Evolutionary conservation across 2,329 filamentous ascomycete species (phyloP).

Genomic region (Aspergillus viridinutans): DNA sequence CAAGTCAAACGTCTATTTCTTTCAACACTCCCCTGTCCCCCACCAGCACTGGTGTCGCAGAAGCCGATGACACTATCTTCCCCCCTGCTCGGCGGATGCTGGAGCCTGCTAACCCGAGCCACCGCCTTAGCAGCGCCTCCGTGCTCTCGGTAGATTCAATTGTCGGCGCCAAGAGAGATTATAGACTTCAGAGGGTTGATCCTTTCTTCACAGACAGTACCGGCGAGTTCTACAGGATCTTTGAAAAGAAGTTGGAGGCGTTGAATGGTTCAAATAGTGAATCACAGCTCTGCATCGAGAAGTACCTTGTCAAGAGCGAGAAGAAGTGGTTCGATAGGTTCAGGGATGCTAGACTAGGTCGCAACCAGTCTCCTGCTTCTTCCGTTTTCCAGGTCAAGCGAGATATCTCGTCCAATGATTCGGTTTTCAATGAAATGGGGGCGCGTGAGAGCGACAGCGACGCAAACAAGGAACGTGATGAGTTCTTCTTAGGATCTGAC

Average conservation of each 20-base stretch:
- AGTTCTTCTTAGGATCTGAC: conserved; percentile 54
- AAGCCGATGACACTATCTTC: conserved; percentile 30
- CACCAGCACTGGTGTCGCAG: conserved; percentile 24
- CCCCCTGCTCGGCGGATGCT: conserved; percentile 25
- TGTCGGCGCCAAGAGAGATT: conserved; percentile 58
- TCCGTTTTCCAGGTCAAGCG: conserved; percentile 31
- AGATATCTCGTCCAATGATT: conserved; percentile 34
- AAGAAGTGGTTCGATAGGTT: conserved; percentile 63
- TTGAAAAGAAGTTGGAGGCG: conserved; percentile 54
- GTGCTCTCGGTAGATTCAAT: conserved; percentile 54
- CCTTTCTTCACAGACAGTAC: conserved; percentile 64
- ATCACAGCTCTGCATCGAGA: conserved; percentile 59
- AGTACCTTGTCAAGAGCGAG: conserved; percentile 61
- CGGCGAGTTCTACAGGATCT: conserved; percentile 57
- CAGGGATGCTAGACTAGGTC: conserved; percentile 56
- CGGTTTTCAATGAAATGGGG: conserved; percentile 35
- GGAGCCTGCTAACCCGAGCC: conserved; percentile 22
- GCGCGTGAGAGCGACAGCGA: conserved; percentile 34
- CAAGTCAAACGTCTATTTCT: conserved; percentile 24
- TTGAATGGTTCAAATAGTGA: conserved; percentile 57
- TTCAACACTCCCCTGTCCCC: conserved; percentile 20
- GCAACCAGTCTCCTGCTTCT: conserved; percentile 39
- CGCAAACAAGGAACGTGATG: conserved; percentile 42
- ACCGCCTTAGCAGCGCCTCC: conserved; percentile 40
- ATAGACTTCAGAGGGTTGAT: conserved; percentile 61